These are phyloP conservation scores for Dillenia turbinata DNA, from an alignment of 164 flowering plant species.

Conservation along the genomic window DNA sequence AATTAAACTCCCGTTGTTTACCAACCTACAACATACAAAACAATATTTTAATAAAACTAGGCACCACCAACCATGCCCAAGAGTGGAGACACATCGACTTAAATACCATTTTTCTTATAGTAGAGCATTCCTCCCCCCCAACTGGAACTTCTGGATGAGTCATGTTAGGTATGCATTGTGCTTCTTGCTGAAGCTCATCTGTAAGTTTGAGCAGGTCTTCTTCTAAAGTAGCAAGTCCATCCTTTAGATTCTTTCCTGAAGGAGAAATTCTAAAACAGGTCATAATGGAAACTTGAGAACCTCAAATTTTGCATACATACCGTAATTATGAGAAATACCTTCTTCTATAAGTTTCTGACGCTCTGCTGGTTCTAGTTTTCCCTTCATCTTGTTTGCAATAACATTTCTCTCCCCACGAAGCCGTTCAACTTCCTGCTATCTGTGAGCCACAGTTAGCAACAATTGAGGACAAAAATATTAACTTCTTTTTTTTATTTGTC, in stretches of 20 bases:
- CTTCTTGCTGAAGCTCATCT: slow-evolving; percentile 84
- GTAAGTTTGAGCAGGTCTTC: slow-evolving; percentile 67
- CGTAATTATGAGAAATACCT: slow-evolving; percentile 34
- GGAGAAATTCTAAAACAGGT: slow-evolving; percentile 2
- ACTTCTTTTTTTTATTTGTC: no score
- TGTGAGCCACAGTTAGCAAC: slow-evolving; percentile 61
- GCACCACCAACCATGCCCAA: not conserved
- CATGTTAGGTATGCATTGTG: slow-evolving; percentile 86
- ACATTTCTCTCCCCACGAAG: slow-evolving; percentile 84
- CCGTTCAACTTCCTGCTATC: slow-evolving; percentile 95
- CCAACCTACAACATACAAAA: slow-evolving; percentile 51
- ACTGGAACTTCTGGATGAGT: slow-evolving; percentile 90
- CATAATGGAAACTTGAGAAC: not conserved
- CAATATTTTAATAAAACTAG: not conserved
- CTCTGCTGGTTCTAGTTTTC: slow-evolving; percentile 70
- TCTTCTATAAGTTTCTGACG: slow-evolving; percentile 78
- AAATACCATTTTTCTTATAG: slow-evolving; percentile 60
- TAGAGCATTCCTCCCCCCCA: slow-evolving; percentile 79
- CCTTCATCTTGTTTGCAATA: slow-evolving; percentile 95
- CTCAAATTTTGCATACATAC: not conserved
- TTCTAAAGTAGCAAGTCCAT: slow-evolving; percentile 55
- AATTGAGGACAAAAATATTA: slow-evolving; percentile 12
- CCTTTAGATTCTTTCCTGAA: slow-evolving; percentile 82
- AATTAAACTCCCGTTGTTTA: slow-evolving; percentile 54
- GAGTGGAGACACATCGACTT: not conserved